Evolutionary conservation across 306 rosid species (phyloP), one percentile per base, ranked within the genome.

Genomic region (Cajanus cajan): DNA sequence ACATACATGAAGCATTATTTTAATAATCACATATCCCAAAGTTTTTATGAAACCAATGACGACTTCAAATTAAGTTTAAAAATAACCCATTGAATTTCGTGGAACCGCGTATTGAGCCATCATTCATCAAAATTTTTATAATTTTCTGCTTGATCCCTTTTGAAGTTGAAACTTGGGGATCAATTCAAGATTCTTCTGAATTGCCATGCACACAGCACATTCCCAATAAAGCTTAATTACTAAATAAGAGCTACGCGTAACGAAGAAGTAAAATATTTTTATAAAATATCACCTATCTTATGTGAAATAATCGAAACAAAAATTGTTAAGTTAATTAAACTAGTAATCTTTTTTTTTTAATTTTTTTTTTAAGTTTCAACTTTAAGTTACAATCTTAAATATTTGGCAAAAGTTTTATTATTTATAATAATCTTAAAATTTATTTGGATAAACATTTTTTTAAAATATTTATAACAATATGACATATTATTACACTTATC

Each of bases 201-300:
- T 48, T 45, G 14, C 25, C 81, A 48, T 58, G 73, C 78, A n/a
- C 78, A 59, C 16, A 47, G 68, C 24, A 47, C 59, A 69, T 54
- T 68, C 15, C 63, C 63, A 50, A 14, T n/a, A 18, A 33, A 58
- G 18, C 34, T 19, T 69, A 21, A 0, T 66, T 13, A 22, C 5
- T 19, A 52, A 4, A 37, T 4, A 16, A 25, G 25, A 24, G 45
- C 41, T 19, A 16, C 48, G 10, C 48, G 16, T 11, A 39, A 39
- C 4, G 19, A 36, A 16, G 33, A 22, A 43, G 31, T 68, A 45
- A 2, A 28, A 69, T 15, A 25, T 28, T 3, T 28, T 28, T 28
- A n/a, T n/a, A 3, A 28, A 28, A 28, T 28, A 28, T 28, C 3
- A 28, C 31, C 31, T n/a, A 28, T 1, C 1, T 28, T 1, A 28